A percentile compares a stretch with the other conserved stretches of the same genome.
Evolutionary conservation across 129 eudicot species (phyloP).

Genomic region (Arctium minus): DNA sequence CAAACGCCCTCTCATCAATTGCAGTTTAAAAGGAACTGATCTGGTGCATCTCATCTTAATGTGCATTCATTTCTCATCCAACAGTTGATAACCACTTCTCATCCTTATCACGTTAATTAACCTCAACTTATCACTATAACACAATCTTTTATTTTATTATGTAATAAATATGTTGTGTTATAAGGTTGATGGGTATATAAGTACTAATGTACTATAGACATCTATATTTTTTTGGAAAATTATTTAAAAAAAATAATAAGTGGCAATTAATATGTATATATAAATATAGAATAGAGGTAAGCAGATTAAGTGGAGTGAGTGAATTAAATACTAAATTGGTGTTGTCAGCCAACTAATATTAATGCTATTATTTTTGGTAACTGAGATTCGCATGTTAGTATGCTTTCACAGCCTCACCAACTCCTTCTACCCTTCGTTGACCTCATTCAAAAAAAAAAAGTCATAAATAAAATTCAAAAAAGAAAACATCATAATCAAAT

Average conservation of each 20-base stretch:
- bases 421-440: conserved; percentile 16
- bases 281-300: not conserved
- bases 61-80: too few relatives aligned
- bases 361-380: conserved; percentile 17
- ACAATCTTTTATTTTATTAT: too few relatives aligned
- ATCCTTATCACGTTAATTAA: too few relatives aligned
- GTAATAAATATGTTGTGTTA: too few relatives aligned
- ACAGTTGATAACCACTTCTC: too few relatives aligned
- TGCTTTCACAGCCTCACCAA: conserved; percentile 13
- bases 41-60: too few relatives aligned
- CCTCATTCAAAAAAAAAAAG: not conserved
- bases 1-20: too few relatives aligned
- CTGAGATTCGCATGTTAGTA: conserved; percentile 28
- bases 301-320: conserved; percentile 25
- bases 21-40: too few relatives aligned
- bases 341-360: conserved; percentile 31
- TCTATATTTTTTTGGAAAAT: not conserved
- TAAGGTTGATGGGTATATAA: not conserved
- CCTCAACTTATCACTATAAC: too few relatives aligned
- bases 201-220: not conserved
- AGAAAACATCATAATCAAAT: not conserved
- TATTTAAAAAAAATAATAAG: not conserved
- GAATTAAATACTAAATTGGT: conserved; percentile 15
- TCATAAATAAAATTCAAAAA: not conserved
- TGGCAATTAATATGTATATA: not conserved